Evolutionary conservation across 2,329 filamentous ascomycete genomes (phyloP).

Genomic region (Colletotrichum sp.): DNA sequence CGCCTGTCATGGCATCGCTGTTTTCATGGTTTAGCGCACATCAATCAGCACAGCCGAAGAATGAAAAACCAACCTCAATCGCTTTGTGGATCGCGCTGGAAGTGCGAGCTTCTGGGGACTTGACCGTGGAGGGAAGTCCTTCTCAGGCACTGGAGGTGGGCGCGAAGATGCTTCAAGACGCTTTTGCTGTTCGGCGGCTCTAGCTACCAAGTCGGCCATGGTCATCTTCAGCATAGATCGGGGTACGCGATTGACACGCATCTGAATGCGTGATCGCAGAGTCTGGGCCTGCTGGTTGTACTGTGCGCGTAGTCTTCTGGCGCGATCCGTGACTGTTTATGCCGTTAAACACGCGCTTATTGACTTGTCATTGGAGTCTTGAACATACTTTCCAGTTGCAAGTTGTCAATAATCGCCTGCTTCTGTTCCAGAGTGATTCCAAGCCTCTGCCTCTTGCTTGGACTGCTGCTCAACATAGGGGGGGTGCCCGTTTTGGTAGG

Average conservation of each 20-base stretch:
- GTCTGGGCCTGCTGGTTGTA: conserved; percentile 89
- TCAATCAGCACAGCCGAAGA: neutral
- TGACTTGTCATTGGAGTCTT: neutral
- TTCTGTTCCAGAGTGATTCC: conserved; percentile 76
- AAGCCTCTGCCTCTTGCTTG: conserved; percentile 65
- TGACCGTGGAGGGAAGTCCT: conserved; percentile 45
- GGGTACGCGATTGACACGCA: conserved; percentile 92
- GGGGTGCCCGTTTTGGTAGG: conserved; percentile 38
- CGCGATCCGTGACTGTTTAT: conserved; percentile 79
- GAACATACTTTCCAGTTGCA: conserved; percentile 82
- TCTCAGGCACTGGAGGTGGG: conserved; percentile 55
- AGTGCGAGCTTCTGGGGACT: conserved; percentile 39
- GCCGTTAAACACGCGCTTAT: conserved; percentile 18
- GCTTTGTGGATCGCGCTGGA: conserved; percentile 44
- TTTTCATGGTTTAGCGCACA: conserved; percentile 25
- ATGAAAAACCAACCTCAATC: conserved; percentile 49
- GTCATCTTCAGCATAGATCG: conserved; percentile 77
- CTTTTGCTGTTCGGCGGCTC: conserved; percentile 50
- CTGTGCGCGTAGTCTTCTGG: conserved; percentile 85
- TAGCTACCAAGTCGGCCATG: conserved; percentile 78
- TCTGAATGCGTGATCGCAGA: conserved; percentile 84
- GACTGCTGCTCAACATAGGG: conserved; percentile 56
- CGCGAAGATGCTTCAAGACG: conserved; percentile 30
- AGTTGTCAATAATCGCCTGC: conserved; percentile 85
- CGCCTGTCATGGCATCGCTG: conserved; percentile 68